phyloP scores from a whole-genome alignment of 1,284 basidiomycete species.

The Malassezia furfur region DNA sequence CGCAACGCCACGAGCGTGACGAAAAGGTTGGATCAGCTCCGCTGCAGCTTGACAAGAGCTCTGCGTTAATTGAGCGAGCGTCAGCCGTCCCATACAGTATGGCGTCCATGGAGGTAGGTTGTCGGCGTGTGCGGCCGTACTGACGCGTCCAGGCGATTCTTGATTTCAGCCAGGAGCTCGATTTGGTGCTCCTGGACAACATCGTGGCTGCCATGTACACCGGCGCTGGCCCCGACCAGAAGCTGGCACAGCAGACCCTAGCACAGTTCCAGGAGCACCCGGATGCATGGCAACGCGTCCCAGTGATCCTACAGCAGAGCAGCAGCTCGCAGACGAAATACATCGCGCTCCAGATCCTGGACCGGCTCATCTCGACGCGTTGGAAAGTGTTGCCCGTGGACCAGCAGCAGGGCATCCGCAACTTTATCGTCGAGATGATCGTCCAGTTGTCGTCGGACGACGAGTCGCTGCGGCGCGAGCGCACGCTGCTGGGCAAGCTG shows the following conservation, averaged over 20 bases:
- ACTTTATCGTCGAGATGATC: conserved; percentile 88
- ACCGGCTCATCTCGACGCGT: conserved; percentile 72
- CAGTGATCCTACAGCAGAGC: conserved; percentile 79
- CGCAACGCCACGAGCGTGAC: conserved; percentile 4
- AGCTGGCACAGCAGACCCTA: conserved; percentile 41
- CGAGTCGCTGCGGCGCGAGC: conserved; percentile 71
- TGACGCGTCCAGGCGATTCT: conserved; percentile 28
- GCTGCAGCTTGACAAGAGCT: neutral
- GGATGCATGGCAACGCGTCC: conserved; percentile 97
- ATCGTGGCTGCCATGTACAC: conserved; percentile 45
- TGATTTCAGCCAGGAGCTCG: conserved; percentile 45
- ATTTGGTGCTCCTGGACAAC: conserved; percentile 43
- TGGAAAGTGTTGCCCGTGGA: conserved; percentile 95
- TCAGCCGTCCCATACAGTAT: neutral
- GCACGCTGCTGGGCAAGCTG: conserved; percentile 91
- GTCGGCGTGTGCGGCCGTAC: neutral
- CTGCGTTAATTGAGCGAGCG: neutral
- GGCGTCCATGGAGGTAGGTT: conserved; percentile 17
- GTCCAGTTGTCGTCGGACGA: conserved; percentile 81
- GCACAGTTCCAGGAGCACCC: conserved; percentile 86
- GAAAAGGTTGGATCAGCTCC: neutral
- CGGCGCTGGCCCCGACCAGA: conserved; percentile 36
- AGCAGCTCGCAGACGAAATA: conserved; percentile 75
- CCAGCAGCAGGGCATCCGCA: conserved; percentile 71
- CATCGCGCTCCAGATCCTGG: conserved; percentile 45